Base-by-base conservation (phyloP, 345 rosid genomes). In the Anastatica hierochuntica region DNA sequence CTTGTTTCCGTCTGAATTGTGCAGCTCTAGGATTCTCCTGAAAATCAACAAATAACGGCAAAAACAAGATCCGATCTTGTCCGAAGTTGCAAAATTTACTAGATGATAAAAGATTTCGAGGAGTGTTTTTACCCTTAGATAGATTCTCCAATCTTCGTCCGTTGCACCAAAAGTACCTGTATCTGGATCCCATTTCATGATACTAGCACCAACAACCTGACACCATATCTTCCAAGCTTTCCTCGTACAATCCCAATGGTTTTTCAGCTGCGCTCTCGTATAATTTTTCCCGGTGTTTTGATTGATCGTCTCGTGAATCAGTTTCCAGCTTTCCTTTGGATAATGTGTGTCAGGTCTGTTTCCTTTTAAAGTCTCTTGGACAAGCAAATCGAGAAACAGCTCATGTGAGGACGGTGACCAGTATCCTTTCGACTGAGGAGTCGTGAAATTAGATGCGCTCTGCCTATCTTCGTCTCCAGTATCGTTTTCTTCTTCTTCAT, bases 121-220 rank as follows among this genome's bases (percentile, higher is more conserved):
- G 1, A 4, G 36, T 23, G 14, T 29, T 35, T 35, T 44, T 40
- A 71, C 78, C 76, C 35, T 19, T 36, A 67, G 10, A 16, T 68
- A 74, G 44, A 7, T 43, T 49, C 26, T 34, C 81, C 79, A 79
- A 4, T 71, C 79, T 15, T 72, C 74, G 1, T 77, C 69, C 11
- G 61, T 61, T 7, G 77, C 77, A 11, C 77, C 62, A 44, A 76
- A 76, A 17, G 33, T 35, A 29, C 35, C 18, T n/a, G 72, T 46
- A 39, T 60, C n/a, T 13, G 68, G 74, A 66, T 79, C 70, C 84
- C 84, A 79, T 69, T 74, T 76, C 84, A 79, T 62, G 16, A 47
- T 34, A 39, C 60, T 29, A 41, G 63, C 30, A 7, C 21, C 62
- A 21, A 76, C 27, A 3, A 74, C 50, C 63, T 72, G 68, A 50